A percentile compares a stretch with the other conserved stretches of the same genome.
These are phyloP conservation scores for Sclerospora graminicola DNA, from an alignment of 352 stramenopile species.

Conservation along the genomic window DNA sequence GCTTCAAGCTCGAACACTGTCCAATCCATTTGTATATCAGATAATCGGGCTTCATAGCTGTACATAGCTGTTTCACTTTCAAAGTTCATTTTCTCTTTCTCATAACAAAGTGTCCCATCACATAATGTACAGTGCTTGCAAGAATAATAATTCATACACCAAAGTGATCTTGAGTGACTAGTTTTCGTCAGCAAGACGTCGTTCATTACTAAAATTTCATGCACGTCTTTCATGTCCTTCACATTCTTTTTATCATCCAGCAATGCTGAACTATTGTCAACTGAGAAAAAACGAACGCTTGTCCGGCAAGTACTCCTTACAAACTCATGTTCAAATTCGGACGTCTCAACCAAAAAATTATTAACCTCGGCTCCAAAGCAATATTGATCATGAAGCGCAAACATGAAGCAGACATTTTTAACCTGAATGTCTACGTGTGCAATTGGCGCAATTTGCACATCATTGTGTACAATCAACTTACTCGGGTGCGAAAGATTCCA, in stretches of 20 bases:
- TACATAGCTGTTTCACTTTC: constrained; percentile 57
- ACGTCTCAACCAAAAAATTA: constrained; percentile 23
- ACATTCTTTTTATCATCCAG: constrained; percentile 22
- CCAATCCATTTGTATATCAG: constrained; percentile 38
- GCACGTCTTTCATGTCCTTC: constrained; percentile 12
- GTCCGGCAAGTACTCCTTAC: constrained; percentile 27
- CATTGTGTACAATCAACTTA: constrained; percentile 36
- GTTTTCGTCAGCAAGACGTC: constrained; percentile 25
- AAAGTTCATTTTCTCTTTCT: constrained; percentile 10
- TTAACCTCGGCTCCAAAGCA: constrained; percentile 43
- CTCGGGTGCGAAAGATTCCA: constrained; percentile 68
- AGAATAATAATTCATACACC: constrained; percentile 33
- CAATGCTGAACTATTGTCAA: constrained; percentile 13
- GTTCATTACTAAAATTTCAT: constrained; percentile 35
- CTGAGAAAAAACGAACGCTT: constrained; percentile 31
- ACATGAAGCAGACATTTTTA: constrained; percentile 37
- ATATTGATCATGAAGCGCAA: constrained; percentile 45
- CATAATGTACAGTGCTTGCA: constrained; percentile 29
- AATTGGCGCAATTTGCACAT: constrained; percentile 52
- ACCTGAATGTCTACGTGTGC: constrained; percentile 43
- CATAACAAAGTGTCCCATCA: constrained; percentile 10
- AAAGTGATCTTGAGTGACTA: constrained; percentile 41
- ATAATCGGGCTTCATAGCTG: constrained; percentile 42
- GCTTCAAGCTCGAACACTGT: constrained; percentile 49
- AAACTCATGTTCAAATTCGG: constrained; percentile 20